Base-by-base conservation (phyloP, 2,329 filamentous ascomycete species). In the Drechslerella coelobrocha region DNA sequence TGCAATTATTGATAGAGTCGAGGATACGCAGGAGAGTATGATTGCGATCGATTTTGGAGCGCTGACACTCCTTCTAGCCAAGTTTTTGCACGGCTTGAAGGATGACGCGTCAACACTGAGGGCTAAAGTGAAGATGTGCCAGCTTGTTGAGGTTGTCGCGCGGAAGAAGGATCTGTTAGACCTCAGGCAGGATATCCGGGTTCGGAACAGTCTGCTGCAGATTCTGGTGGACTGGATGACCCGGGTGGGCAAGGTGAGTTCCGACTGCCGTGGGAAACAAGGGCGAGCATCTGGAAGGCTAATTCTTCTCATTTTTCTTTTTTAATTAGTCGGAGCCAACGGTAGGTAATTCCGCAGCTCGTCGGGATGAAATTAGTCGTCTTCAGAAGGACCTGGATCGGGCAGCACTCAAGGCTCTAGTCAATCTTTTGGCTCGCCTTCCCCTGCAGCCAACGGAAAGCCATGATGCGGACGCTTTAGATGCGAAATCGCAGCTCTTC, bases 401-500 rank as follows among this genome's bases (percentile, higher is more conserved):
- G 73, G 86, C 87, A 26, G 89, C 86, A 73, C 79, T 89, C 8
- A 85, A 83, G 73, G 85, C 85, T 43, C 81, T 89, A n/a, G 84
- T 86, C 2, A 85, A 86, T 73, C 80, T 89, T 24, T 88, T 87
- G 0, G 88, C 85, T 76, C 84, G 87, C 9, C 80, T 89, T 2
- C 87, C 87, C 14, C 79, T 89, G 12, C 87, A 89, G 73, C 86
- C 87, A 1, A 83, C 83, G 1, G 87, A 89, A 56, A 85, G 84
- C 3, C 86, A 82, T 10, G 87, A 89, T 78, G 86, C 85, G 1
- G 85, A 86, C 47, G 86, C 85, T 57, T 88, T 86, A 73, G 87
- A 89, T 77, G 81, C 87, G 56, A 89, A 89, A 76, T 87, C 85
- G 0, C 85, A 89, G 75, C 86, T 89, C 84, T 89, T 89, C 75